These are phyloP conservation scores for Corchorus capsularis DNA, from an alignment of 345 rosid species.

Conservation along the genomic window DNA sequence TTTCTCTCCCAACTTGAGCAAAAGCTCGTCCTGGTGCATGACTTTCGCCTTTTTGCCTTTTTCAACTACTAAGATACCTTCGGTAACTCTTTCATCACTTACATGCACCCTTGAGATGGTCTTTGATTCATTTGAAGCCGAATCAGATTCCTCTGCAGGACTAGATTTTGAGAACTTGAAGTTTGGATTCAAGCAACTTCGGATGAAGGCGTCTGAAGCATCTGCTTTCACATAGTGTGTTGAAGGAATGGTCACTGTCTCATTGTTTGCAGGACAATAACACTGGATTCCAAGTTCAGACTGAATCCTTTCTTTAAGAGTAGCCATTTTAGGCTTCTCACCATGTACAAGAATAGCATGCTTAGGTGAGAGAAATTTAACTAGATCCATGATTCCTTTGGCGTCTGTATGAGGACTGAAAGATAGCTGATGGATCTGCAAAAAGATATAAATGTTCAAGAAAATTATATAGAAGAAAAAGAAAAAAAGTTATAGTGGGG, in stretches of 20 bases:
- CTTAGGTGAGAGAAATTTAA: constrained; percentile 79
- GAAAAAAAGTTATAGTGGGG: too few species aligned
- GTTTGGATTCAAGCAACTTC: constrained; percentile 64
- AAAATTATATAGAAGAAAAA: not conserved
- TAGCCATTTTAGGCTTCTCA: constrained; percentile 85
- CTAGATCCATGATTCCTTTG: constrained; percentile 96
- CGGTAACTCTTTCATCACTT: constrained; percentile 59
- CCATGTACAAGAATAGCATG: constrained; percentile 88
- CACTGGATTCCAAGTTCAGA: constrained; percentile 73
- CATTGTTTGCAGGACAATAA: constrained; percentile 74
- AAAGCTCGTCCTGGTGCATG: constrained; percentile 78
- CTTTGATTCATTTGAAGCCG: constrained; percentile 19
- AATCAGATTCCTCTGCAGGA: constrained; percentile 31
- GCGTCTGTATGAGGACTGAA: constrained; percentile 96
- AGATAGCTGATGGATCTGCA: constrained; percentile 87
- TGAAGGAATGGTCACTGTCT: constrained; percentile 65
- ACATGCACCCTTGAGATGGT: constrained; percentile 36
- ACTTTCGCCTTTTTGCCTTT: constrained; percentile 59
- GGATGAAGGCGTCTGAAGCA: constrained; percentile 65
- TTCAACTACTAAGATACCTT: constrained; percentile 62
- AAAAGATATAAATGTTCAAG: constrained; percentile 12
- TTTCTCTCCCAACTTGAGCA: constrained; percentile 44
- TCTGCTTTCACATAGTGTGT: constrained; percentile 56
- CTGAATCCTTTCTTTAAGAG: constrained; percentile 66
- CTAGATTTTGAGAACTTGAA: constrained; percentile 48